These are phyloP conservation scores for Cutaneotrichosporon mucoides DNA, from an alignment of 1,284 basidiomycete species.

Conservation along the genomic window DNA sequence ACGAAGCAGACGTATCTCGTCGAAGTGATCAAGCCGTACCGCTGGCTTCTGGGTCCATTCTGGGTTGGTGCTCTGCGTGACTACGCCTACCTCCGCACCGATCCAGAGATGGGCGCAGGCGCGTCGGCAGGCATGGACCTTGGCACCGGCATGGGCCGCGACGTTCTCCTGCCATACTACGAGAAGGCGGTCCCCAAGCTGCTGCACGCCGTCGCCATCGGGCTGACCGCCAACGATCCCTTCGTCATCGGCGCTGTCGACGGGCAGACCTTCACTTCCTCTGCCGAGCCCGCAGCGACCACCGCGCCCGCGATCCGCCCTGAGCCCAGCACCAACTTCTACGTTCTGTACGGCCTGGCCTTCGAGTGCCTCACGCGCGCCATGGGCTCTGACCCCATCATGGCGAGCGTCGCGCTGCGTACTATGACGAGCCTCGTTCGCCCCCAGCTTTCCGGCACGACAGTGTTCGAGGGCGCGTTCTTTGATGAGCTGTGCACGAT, in stretches of 20 bases:
- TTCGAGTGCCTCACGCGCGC: constrained; percentile 80
- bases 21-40: constrained; percentile 78
- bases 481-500: constrained; percentile 88
- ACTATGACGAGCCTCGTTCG: constrained; percentile 73
- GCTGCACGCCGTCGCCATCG: constrained; percentile 77
- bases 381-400: constrained; percentile 54
- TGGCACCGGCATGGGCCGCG: constrained; percentile 78
- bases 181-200: constrained; percentile 76
- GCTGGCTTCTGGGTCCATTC: constrained; percentile 66
- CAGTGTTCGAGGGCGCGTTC: constrained; percentile 70
- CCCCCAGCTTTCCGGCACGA: constrained; percentile 73
- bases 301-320: constrained; percentile 47
- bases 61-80: constrained; percentile 89
- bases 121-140: constrained; percentile 70
- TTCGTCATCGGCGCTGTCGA: constrained; percentile 75
- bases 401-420: constrained; percentile 63
- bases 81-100: constrained; percentile 83
- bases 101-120: constrained; percentile 72
- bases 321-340: constrained; percentile 80
- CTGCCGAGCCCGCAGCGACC: constrained; percentile 19
- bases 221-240: constrained; percentile 68
- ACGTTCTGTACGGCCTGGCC: constrained; percentile 83
- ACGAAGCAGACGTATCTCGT: constrained; percentile 69
- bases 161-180: constrained; percentile 91
- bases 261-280: constrained; percentile 56